Evolutionary conservation across 805 yeast genomes (phyloP).

Genomic region (Ogataea thermomethanolica): DNA sequence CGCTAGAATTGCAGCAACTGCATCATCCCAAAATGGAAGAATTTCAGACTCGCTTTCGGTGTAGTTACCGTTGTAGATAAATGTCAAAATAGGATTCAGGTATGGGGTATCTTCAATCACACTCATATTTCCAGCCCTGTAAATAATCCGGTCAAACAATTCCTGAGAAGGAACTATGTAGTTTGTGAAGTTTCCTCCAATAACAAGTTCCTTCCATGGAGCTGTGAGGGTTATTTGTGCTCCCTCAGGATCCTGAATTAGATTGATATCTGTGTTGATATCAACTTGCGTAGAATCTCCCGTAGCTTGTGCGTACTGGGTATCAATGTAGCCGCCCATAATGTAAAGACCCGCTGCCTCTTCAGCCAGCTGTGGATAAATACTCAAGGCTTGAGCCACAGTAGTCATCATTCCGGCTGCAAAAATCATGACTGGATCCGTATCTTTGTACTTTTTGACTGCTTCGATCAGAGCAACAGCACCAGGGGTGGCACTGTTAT

Average conservation of each 20-base stretch:
- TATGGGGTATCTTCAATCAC: constrained; percentile 30
- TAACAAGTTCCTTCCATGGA: constrained; percentile 36
- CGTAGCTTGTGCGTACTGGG: constrained; percentile 36
- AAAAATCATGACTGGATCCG: constrained; percentile 36
- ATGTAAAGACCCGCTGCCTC: constrained; percentile 39
- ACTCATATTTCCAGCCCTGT: constrained; percentile 34
- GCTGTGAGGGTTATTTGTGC: constrained; percentile 42
- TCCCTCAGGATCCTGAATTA: constrained; percentile 44
- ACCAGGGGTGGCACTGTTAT: constrained; percentile 32
- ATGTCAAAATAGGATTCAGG: constrained; percentile 29
- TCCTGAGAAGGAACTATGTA: constrained; percentile 38
- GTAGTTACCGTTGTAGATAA: constrained; percentile 36
- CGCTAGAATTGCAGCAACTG: constrained; percentile 37
- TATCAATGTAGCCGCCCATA: constrained; percentile 45
- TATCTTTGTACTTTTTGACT: constrained; percentile 35
- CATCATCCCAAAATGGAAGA: constrained; percentile 45
- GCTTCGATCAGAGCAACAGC: constrained; percentile 41
- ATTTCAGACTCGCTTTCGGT: constrained; percentile 32
- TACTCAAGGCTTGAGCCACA: constrained; percentile 41
- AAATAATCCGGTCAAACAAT: constrained; percentile 34
- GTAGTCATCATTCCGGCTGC: constrained; percentile 44
- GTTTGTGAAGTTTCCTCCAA: constrained; percentile 43
- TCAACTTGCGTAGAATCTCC: constrained; percentile 34
- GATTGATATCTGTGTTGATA: constrained; percentile 41
- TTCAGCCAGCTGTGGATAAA: constrained; percentile 38